A percentile compares a stretch with the other conserved stretches of the same genome.
Conservation (phyloP, 495 filamentous ascomycete genomes). For the Emericellopsis terricola region DNA sequence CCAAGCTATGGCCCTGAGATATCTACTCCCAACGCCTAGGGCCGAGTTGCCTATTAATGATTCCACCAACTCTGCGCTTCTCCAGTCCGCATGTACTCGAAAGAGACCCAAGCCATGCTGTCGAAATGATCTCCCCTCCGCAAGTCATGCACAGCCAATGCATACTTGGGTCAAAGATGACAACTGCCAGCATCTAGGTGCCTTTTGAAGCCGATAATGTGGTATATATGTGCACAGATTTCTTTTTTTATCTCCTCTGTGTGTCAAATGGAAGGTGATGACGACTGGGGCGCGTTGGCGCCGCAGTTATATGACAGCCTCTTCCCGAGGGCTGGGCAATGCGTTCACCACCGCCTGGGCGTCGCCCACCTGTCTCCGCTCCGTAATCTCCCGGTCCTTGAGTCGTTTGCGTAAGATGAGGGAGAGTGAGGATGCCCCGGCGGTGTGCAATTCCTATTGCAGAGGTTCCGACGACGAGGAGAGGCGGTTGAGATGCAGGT, state of each 20-base stretch:
- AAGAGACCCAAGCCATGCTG: too few species aligned
- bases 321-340: not conserved
- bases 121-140: too few species aligned
- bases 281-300: too few species aligned
- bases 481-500: conserved; percentile 89
- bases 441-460: conserved; percentile 73
- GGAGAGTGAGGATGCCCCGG: not conserved
- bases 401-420: conserved; percentile 27
- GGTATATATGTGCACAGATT: not conserved
- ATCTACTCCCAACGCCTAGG: too few species aligned
- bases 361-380: conserved; percentile 77
- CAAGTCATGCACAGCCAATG: too few species aligned
- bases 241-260: not conserved
- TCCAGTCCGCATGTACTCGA: too few species aligned
- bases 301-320: too few species aligned
- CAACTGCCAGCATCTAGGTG: not conserved
- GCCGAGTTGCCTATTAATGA: too few species aligned
- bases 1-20: too few species aligned
- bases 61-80: too few species aligned
- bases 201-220: not conserved
- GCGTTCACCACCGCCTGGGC: conserved; percentile 46
- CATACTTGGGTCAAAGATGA: too few species aligned
- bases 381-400: conserved; percentile 49
- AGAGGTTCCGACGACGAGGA: conserved; percentile 91
- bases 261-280: not conserved